Conservation (phyloP, 371 early-diverging fungal species). For the Mucor sp. region DNA sequence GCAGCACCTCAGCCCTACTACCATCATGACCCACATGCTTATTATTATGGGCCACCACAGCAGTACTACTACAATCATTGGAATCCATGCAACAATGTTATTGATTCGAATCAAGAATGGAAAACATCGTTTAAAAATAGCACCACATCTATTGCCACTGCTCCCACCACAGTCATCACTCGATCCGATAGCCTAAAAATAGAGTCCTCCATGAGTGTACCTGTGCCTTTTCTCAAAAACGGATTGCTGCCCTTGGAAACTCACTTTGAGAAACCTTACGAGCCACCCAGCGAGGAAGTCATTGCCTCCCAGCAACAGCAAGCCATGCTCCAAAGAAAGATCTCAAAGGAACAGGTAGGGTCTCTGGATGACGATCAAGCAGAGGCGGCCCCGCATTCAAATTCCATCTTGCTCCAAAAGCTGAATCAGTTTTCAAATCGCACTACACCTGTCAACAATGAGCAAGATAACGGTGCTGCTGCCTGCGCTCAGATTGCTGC, state of each 20-base stretch:
- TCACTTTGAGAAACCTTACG: conserved; percentile 19
- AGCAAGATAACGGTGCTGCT: background rate
- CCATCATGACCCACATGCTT: background rate
- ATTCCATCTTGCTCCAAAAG: conserved; percentile 4
- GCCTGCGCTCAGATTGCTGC: background rate
- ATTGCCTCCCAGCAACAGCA: background rate
- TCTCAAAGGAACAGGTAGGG: conserved; percentile 11
- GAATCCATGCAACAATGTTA: background rate
- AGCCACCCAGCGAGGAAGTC: conserved; percentile 2
- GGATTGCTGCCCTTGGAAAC: conserved; percentile 3
- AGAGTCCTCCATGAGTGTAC: conserved; percentile 5
- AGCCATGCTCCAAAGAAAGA: conserved; percentile 2
- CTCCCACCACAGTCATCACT: background rate
- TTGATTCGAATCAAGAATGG: conserved; percentile 1
- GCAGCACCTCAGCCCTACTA: background rate
- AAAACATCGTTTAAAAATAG: conserved; percentile 11
- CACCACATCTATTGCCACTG: background rate
- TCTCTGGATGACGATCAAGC: background rate
- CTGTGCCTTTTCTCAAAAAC: conserved; percentile 1
- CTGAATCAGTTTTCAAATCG: background rate
- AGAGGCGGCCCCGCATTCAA: background rate
- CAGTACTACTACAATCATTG: background rate
- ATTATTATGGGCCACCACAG: background rate
- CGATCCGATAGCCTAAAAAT: conserved; percentile 20
- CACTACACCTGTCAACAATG: background rate